These are phyloP conservation scores for Solanum neorickii DNA, from an alignment of 257 asterid genomes.

Conservation along the genomic window DNA sequence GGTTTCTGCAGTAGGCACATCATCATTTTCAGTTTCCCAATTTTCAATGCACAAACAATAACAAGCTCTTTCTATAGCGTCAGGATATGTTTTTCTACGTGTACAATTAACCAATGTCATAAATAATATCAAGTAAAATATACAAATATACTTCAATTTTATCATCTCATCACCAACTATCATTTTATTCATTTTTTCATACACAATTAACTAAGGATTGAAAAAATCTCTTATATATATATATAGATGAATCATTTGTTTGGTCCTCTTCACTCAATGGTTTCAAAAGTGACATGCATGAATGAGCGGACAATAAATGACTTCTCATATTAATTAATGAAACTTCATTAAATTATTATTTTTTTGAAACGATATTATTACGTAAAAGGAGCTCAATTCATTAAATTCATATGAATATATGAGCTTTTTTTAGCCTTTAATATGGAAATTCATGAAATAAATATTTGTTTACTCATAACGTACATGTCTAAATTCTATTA, in stretches of 20 bases:
- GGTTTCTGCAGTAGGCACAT: neutral
- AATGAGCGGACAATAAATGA: too few species aligned
- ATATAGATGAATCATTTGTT: too few species aligned
- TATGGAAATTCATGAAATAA: too few species aligned
- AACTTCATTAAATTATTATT: neutral
- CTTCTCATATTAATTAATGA: neutral
- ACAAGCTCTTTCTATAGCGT: neutral
- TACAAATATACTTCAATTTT: neutral
- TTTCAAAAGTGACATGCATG: too few species aligned
- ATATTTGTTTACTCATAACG: neutral
- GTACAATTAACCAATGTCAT: neutral
- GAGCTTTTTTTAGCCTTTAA: neutral
- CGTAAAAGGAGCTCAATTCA: neutral
- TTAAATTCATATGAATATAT: neutral
- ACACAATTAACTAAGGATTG: neutral
- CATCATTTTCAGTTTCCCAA: accelerated
- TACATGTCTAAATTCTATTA: neutral
- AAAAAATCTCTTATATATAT: neutral
- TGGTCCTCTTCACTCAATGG: too few species aligned
- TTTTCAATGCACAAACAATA: neutral
- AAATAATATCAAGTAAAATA: neutral
- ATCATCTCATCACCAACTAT: neutral
- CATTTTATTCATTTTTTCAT: neutral
- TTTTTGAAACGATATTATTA: neutral
- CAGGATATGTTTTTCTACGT: neutral